A percentile compares a stretch with the other conserved stretches of the same genome.
These are phyloP conservation scores for Aspergillus saccharolyticus DNA, from an alignment of 495 filamentous ascomycete species.

Conservation along the genomic window DNA sequence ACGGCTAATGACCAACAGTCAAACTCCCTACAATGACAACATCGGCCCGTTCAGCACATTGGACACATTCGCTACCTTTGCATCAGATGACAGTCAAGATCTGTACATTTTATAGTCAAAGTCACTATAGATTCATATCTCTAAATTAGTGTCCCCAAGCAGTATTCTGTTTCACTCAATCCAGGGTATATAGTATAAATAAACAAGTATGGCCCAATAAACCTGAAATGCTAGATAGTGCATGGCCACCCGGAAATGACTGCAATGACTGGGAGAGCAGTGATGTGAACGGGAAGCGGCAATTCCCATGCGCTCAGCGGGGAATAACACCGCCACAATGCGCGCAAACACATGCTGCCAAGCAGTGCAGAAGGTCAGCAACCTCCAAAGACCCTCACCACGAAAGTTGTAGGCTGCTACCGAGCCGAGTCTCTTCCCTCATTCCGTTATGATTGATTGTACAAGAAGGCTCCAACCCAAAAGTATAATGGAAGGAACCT, in stretches of 20 bases:
- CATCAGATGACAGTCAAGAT: background rate
- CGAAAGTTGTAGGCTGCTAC: background rate
- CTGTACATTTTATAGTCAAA: conserved; percentile 4
- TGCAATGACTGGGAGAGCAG: background rate
- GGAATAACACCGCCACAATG: background rate
- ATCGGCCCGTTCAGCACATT: background rate
- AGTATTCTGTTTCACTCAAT: conserved; percentile 23
- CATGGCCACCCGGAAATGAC: background rate
- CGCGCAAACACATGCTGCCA: background rate
- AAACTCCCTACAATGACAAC: too few relatives aligned
- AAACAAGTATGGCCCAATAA: conserved; percentile 17
- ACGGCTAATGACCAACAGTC: background rate
- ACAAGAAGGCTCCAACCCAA: conserved; percentile 20
- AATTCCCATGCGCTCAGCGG: background rate
- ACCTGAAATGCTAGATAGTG: conserved; percentile 3
- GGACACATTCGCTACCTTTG: too few relatives aligned
- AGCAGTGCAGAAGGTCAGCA: background rate
- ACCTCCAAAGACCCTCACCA: background rate
- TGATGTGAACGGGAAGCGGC: background rate
- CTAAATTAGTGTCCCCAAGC: conserved; percentile 12
- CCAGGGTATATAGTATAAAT: conserved; percentile 35
- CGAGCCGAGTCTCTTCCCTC: background rate
- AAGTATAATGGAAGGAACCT: background rate
- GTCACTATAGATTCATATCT: conserved; percentile 15
- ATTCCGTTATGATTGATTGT: conserved; percentile 10